Conservation (phyloP, 2,329 filamentous ascomycete genomes). For the Periconia digitata region DNA sequence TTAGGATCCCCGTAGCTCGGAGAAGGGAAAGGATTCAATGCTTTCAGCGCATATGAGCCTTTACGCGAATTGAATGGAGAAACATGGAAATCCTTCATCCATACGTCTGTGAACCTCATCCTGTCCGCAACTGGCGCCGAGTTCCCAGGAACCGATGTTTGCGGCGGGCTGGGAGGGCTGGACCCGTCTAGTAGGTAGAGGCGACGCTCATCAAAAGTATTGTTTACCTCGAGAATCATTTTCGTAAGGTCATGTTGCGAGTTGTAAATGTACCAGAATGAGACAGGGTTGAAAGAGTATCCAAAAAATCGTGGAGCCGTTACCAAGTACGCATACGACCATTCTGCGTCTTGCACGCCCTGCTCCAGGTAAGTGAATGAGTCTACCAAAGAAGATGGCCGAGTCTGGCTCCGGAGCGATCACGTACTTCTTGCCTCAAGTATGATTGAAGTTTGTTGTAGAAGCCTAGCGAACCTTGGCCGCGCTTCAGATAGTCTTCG, state of each 20-base stretch:
- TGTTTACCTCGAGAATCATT: constrained; percentile 74
- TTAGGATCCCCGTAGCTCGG: constrained; percentile 30
- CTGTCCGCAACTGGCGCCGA: constrained; percentile 7
- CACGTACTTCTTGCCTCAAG: constrained; percentile 57
- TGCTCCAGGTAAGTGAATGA: constrained; percentile 37
- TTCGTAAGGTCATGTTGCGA: constrained; percentile 58
- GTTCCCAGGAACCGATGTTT: constrained; percentile 8
- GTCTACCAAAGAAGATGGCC: not conserved
- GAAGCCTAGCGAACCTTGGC: constrained; percentile 55
- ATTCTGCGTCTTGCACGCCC: constrained; percentile 60
- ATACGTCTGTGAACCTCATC: constrained; percentile 53
- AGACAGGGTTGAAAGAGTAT: constrained; percentile 74
- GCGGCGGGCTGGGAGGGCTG: constrained; percentile 30
- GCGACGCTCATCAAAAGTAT: constrained; percentile 72
- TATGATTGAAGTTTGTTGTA: constrained; percentile 64
- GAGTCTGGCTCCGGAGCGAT: not conserved
- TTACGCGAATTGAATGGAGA: constrained; percentile 69
- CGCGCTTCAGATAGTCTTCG: constrained; percentile 63
- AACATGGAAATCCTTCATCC: constrained; percentile 74
- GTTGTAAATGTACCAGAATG: constrained; percentile 78
- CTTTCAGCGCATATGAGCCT: constrained; percentile 51
- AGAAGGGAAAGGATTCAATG: constrained; percentile 47
- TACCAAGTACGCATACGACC: constrained; percentile 69
- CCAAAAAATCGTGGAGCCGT: constrained; percentile 70
- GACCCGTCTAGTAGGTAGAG: constrained; percentile 61